Base-by-base conservation (phyloP, 2,329 filamentous ascomycete species). In the Colletotrichum lentis region DNA sequence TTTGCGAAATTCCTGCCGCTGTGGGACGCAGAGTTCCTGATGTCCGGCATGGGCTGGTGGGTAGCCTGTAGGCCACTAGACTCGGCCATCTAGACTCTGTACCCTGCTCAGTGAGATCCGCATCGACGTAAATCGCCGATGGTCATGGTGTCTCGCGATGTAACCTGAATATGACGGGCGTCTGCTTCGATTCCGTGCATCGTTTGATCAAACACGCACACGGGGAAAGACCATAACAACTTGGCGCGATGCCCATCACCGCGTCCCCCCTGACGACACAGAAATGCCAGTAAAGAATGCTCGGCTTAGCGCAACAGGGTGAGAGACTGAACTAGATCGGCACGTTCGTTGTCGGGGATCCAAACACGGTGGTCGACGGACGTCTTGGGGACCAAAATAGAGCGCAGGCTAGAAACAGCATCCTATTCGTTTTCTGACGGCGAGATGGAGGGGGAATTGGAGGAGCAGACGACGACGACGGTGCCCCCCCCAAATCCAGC, bases 101-200 rank as follows among this genome's bases (percentile, higher is more conserved):
- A 46, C 54, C 54, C 24, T 60, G 35, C 44, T 20, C 5, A 16
- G 39, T n/a, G 31, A 50, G 57, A 60, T 60, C 44, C 20, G 44
- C 49, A 60, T 50, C 44, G 57, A 41, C 35, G 22, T 58, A 58
- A 58, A 58, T 60, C 44, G 57, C 57, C 57, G 57, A 59, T 59
- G 56, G 18, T 24, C 44, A 37, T 49, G 20, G 20, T 41, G 44
- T 44, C n/a, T 58, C 31, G 44, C 57, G 35, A 60, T 60, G 44
- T 60, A 60, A 50, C 44, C 24, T n/a, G 20, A 18, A 46, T 16
- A 60, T 50, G 57, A 60, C 31, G 44, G 44, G 57, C 44, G 57
- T 60, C 35, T 41, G 44, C 46, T 60, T 44, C n/a, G 35, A 39
- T 60, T 50, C 31, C 57, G n/a, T 50, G 57, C 57, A 50, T 50